These are phyloP conservation scores for Blastobotrys petasosporus DNA, from an alignment of 1,139 yeast genomes.

Conservation along the genomic window DNA sequence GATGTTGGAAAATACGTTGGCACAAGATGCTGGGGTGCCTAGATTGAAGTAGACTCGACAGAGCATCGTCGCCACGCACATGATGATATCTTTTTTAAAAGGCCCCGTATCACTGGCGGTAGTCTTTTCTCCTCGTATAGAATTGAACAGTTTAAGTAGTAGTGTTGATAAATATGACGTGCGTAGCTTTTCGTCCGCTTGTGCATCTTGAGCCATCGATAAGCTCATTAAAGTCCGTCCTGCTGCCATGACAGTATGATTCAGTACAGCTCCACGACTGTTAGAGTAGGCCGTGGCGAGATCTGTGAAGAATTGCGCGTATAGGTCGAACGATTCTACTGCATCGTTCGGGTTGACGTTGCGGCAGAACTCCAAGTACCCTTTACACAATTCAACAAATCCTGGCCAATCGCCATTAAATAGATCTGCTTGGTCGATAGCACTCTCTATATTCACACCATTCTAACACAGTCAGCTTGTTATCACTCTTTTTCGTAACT, in stretches of 20 bases:
- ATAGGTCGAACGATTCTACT: conserved; percentile 53
- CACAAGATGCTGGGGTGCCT: conserved; percentile 61
- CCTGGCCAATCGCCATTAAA: conserved; percentile 47
- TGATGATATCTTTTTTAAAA: conserved; percentile 46
- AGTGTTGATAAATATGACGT: conserved; percentile 48
- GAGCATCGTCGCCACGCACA: conserved; percentile 51
- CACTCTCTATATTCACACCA: conserved; percentile 21
- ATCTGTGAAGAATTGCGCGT: conserved; percentile 47
- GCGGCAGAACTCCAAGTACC: conserved; percentile 48
- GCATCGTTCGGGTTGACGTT: conserved; percentile 58
- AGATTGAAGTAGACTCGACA: conserved; percentile 60
- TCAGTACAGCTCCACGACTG: conserved; percentile 46
- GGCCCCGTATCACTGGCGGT: conserved; percentile 36
- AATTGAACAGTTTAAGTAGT: conserved; percentile 56
- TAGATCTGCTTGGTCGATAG: conserved; percentile 37
- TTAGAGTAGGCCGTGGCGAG: conserved; percentile 57
- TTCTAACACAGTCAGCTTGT: conserved; percentile 9
- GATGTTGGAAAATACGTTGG: conserved; percentile 70
- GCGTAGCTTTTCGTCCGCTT: conserved; percentile 41
- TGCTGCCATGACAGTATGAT: conserved; percentile 41
- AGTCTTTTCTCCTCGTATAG: conserved; percentile 52
- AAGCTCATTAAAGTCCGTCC: conserved; percentile 45
- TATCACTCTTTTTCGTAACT: too few relatives aligned
- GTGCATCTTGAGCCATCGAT: conserved; percentile 42
- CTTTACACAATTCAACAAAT: conserved; percentile 45